phyloP scores from a whole-genome alignment of 192 early-diverging fungal genomes.

The Backusella psychrophila region DNA sequence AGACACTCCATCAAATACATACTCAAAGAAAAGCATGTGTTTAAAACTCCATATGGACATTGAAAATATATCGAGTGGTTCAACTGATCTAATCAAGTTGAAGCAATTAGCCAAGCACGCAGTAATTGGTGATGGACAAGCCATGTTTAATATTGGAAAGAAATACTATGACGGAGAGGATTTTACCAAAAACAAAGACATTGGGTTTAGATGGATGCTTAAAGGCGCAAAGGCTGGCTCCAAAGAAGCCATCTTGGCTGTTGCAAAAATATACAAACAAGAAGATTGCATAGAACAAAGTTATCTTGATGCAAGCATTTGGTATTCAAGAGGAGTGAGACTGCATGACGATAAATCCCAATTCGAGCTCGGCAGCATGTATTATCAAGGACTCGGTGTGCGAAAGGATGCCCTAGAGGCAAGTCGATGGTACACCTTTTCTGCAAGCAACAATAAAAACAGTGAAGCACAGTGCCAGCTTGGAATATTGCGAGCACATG shows the following conservation, averaged over 20 bases:
- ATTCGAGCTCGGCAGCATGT: conserved; percentile 76
- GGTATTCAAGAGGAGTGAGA: conserved; percentile 60
- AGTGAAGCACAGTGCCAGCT: background rate
- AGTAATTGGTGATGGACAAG: background rate
- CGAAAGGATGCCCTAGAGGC: conserved; percentile 63
- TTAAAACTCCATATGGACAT: background rate
- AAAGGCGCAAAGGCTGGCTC: background rate
- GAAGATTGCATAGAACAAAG: conserved; percentile 69
- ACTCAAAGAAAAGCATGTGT: background rate
- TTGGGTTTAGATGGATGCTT: background rate
- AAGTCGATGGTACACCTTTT: conserved; percentile 49
- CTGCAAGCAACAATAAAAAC: background rate
- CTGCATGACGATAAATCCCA: conserved; percentile 58
- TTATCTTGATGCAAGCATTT: conserved; percentile 63
- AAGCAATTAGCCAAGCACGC: background rate
- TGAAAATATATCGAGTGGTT: background rate
- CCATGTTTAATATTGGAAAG: too few relatives aligned
- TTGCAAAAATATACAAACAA: conserved; percentile 53
- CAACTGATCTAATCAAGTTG: background rate
- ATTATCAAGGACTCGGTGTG: conserved; percentile 68
- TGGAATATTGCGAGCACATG: background rate
- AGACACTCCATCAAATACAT: background rate
- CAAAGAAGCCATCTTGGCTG: background rate
- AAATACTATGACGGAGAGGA: too few relatives aligned
- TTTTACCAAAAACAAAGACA: background rate